These are phyloP conservation scores for Erysimum cheiranthoides DNA, from an alignment of 345 rosid genomes.

Conservation along the genomic window DNA sequence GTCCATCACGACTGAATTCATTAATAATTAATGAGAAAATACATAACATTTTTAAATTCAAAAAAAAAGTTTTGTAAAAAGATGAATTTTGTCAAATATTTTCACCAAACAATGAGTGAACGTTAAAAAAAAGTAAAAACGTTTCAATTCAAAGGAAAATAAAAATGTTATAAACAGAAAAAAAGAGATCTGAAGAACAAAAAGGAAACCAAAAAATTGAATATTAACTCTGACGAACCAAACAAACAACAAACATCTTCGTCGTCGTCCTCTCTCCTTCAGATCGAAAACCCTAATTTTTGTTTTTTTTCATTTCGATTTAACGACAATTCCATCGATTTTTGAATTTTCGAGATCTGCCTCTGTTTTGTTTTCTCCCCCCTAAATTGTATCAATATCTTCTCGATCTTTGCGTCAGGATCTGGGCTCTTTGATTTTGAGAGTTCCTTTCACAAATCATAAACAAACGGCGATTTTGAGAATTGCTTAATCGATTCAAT, in stretches of 20 bases:
- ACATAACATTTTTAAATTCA: too few species aligned
- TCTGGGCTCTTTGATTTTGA: constrained; percentile 31
- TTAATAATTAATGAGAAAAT: background rate
- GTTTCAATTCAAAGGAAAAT: constrained; percentile 37
- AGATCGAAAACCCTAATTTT: constrained; percentile 42
- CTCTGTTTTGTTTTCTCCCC: background rate
- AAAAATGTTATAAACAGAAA: constrained; percentile 19
- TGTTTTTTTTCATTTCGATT: background rate
- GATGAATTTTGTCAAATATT: background rate
- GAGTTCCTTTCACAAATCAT: constrained; percentile 3
- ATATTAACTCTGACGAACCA: constrained; percentile 10
- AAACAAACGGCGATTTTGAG: constrained; percentile 9
- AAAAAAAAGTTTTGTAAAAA: too few species aligned
- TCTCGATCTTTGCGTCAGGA: constrained; percentile 34
- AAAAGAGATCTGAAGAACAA: constrained; percentile 41
- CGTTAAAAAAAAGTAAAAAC: constrained; percentile 14
- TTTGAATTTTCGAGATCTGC: constrained; percentile 30
- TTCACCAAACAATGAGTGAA: constrained; percentile 21
- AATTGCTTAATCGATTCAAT: constrained; percentile 31
- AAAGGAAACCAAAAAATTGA: constrained; percentile 22
- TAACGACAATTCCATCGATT: constrained; percentile 16
- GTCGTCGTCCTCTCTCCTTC: constrained; percentile 18
- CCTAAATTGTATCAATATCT: background rate
- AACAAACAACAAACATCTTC: background rate
- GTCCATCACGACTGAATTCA: constrained; percentile 4